Evolutionary conservation across 2,329 filamentous ascomycete species (phyloP), one percentile per base, ranked within the genome.

Genomic region (Fusarium sp.): DNA sequence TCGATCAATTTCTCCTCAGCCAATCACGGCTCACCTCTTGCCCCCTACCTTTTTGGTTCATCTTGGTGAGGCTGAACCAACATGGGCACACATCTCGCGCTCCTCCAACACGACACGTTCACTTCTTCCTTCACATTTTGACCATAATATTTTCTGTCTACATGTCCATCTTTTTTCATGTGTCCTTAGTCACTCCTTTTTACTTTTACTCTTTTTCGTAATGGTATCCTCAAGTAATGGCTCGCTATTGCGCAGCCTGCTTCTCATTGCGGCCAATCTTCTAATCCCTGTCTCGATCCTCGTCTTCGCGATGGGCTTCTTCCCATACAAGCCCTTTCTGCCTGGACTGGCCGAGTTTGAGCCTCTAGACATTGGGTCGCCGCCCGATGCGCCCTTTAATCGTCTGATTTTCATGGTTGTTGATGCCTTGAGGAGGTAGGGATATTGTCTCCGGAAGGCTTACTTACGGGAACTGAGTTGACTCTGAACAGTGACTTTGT

Each of bases 361-460:
- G 67, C 75, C 85, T 54, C 77, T 86, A 27, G 81, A 83, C 50
- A 84, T 86, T 81, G 88, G 83, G 18, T 75, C 80, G 50, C 85
- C 85, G 6, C 89, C 91, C 3, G 80, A 84, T 53, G 86, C 92
- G 33, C 89, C 91, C 0, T 99, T 99, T 79, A 89, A 98, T 79
- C 93, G 91, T 75, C 84, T 98, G 58, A 85, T 99, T 58, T 97
- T 99, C 79, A 98, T 99, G 95, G 93, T 99, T 6, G 91, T 99
- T 27, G 96, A 99, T 86, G 95, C 96, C 23, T 80, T 99, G 78
- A 87, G 94, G 80, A 97, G 92, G 92, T 93, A 85, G 46, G 60
- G 8, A 20, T 27, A 56, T 49, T 33, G 18, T 44, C 27, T 46
- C 51, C 33, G 8, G 25, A 6, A 14, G 40, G 42, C 54, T 61